Evolutionary conservation across 345 rosid species (phyloP), one percentile per base, ranked within the genome.

Genomic region (Salix suchowensis): DNA sequence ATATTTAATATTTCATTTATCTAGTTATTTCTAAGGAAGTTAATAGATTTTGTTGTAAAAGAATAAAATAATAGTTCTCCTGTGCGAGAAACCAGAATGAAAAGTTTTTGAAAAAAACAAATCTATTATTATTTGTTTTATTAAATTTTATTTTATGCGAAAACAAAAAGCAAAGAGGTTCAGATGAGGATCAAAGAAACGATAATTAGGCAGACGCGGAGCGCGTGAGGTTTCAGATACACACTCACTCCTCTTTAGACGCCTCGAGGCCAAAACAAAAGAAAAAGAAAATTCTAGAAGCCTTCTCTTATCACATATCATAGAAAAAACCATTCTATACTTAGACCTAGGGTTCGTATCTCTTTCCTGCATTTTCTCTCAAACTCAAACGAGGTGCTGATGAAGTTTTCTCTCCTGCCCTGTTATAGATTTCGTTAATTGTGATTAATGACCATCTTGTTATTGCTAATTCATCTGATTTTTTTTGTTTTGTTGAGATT

Each of bases 321-420:
- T 40, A 40, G 67, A 44, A 73, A 67, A 67, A n/a, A 50, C 60
- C 28, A 19, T 15, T 34, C n/a, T n/a, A 18, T 11, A 54, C 5
- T 7, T 26, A 9, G 24, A 10, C 10, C 26, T 64, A 71, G 73
- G 80, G 80, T 75, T 77, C 64, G 54, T 65, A 72, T 58, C 68
- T 24, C 23, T 58, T 10, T 58, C 62, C 11, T 9, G 62, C 23
- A n/a, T 12, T 12, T 46, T 14, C 4, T 3, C 15, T 14, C 52
- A 46, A 46, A 46, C 52, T 46, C 52, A 4, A 46, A 46, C 16
- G 0, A 9, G 62, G 62, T 58, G 24, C 28, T 23, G 4, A n/a
- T n/a, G 62, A 40, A 9, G 46, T 11, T 58, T 3, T 58, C 62
- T 58, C 62, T n/a, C 4, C 8, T 58, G 13, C 26, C 62, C 4